phyloP scores from a whole-genome alignment of 2,329 filamentous ascomycete species.

The Hypoxylon sp. region DNA sequence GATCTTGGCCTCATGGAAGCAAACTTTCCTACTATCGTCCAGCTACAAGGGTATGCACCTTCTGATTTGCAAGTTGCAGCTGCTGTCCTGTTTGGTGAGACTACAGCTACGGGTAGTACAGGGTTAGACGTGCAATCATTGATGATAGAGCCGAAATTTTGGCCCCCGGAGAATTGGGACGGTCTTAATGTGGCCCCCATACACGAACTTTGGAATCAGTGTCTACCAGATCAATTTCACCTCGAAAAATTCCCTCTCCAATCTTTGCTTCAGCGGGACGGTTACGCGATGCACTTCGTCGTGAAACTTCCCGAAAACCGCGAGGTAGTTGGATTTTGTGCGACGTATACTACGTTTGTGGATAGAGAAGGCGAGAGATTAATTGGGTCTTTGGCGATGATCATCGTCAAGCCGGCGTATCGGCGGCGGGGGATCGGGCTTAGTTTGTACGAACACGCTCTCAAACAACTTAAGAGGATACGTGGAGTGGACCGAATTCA shows the following conservation, averaged over 20 bases:
- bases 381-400: slow-evolving; percentile 68
- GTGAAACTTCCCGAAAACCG: slow-evolving; percentile 63
- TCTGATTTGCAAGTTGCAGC: slow-evolving; percentile 66
- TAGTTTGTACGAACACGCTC: slow-evolving; percentile 67
- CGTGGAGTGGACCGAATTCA: slow-evolving; percentile 68
- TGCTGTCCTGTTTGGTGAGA: slow-evolving; percentile 65
- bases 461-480: slow-evolving; percentile 64
- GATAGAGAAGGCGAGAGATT: slow-evolving; percentile 67
- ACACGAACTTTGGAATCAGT: slow-evolving; percentile 64
- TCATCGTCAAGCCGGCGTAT: slow-evolving; percentile 66
- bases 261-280: slow-evolving; percentile 66
- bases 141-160: slow-evolving; percentile 55
- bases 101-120: slow-evolving; percentile 31
- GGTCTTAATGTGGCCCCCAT: slow-evolving; percentile 55
- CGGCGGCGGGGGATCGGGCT: slow-evolving; percentile 67
- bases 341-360: slow-evolving; percentile 71
- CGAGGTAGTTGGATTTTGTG: slow-evolving; percentile 70
- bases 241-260: slow-evolving; percentile 61
- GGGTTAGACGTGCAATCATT: slow-evolving; percentile 52
- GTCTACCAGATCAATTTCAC: slow-evolving; percentile 62
- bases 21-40: slow-evolving; percentile 67
- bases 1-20: slow-evolving; percentile 58
- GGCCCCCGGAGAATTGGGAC: slow-evolving; percentile 61
- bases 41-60: slow-evolving; percentile 64
- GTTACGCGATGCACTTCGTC: slow-evolving; percentile 71